phyloP scores from a whole-genome alignment of 192 early-diverging fungal species.

The Backusella morwellensis region DNA sequence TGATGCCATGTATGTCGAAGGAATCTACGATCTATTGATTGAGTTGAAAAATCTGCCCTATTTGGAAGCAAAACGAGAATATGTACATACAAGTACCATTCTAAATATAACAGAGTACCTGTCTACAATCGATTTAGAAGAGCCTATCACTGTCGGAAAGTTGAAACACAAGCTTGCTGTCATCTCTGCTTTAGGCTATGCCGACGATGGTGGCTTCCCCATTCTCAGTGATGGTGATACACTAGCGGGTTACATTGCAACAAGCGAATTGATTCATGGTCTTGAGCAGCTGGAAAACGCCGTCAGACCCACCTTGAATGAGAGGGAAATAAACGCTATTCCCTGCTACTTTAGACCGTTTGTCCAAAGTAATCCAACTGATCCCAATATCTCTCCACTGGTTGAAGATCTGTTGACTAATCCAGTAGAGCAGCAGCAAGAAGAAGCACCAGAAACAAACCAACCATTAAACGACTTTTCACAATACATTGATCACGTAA shows the following conservation, averaged over 20 bases:
- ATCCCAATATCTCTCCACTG: background rate
- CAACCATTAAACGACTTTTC: constrained; percentile 32
- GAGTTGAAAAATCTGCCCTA: constrained; percentile 71
- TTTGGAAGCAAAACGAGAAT: constrained; percentile 73
- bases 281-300: constrained; percentile 38
- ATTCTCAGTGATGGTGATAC: constrained; percentile 53
- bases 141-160: constrained; percentile 52
- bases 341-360: constrained; percentile 14
- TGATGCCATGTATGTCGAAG: constrained; percentile 59
- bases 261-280: constrained; percentile 76
- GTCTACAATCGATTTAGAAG: constrained; percentile 65
- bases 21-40: constrained; percentile 77
- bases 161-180: constrained; percentile 54
- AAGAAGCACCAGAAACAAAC: background rate
- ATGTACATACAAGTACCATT: constrained; percentile 59
- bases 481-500: constrained; percentile 37
- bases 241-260: constrained; percentile 80
- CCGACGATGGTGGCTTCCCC: constrained; percentile 75
- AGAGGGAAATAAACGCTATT: constrained; percentile 8
- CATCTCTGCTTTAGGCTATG: constrained; percentile 55
- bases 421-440: background rate
- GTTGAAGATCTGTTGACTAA: background rate
- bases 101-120: constrained; percentile 67
- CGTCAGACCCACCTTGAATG: constrained; percentile 2
- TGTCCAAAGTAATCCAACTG: background rate